These are phyloP conservation scores for Magnaporthiopsis rhizophila DNA, from an alignment of 2,329 filamentous ascomycete species.

Conservation along the genomic window DNA sequence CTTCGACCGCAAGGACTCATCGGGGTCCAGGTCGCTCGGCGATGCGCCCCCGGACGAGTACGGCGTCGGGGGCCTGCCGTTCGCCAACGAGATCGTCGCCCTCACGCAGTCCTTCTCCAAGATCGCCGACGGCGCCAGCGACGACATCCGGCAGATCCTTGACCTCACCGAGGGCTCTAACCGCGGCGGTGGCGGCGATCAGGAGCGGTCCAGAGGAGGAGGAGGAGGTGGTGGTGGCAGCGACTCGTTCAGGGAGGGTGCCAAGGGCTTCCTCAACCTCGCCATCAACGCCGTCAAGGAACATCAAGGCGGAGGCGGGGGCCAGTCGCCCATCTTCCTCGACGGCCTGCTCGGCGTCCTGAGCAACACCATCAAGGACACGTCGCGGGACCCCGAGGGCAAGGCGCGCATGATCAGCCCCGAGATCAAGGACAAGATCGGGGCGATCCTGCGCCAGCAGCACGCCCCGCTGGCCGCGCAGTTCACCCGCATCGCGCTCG, in stretches of 20 bases:
- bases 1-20: slow-evolving; percentile 27
- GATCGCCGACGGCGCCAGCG: slow-evolving; percentile 31
- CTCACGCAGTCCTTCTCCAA: slow-evolving; percentile 31
- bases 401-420: slow-evolving; percentile 36
- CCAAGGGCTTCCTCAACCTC: slow-evolving; percentile 30
- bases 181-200: slow-evolving; percentile 2
- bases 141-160: slow-evolving; percentile 36
- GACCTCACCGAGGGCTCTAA: slow-evolving; percentile 29
- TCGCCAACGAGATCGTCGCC: slow-evolving; percentile 35
- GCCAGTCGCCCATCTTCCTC: slow-evolving; percentile 27
- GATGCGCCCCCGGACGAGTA: slow-evolving; percentile 31
- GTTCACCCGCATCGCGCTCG: slow-evolving; percentile 36
- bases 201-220: slow-evolving; percentile 22
- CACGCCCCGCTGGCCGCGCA: slow-evolving; percentile 36
- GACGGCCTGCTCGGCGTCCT: slow-evolving; percentile 34
- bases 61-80: slow-evolving; percentile 32
- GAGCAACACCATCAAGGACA: slow-evolving; percentile 35
- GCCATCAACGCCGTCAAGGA: slow-evolving; percentile 34
- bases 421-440: slow-evolving; percentile 37
- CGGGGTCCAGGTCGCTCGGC: slow-evolving; percentile 17
- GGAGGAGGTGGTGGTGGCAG: slow-evolving; percentile 14
- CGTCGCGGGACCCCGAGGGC: slow-evolving; percentile 35
- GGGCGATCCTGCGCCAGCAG: slow-evolving; percentile 30
- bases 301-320: slow-evolving; percentile 17
- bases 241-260: slow-evolving; percentile 20